A percentile compares a stretch with the other conserved stretches of the same genome.
Evolutionary conservation across 306 rosid genomes (phyloP).

Genomic region (Malus orientalis): DNA sequence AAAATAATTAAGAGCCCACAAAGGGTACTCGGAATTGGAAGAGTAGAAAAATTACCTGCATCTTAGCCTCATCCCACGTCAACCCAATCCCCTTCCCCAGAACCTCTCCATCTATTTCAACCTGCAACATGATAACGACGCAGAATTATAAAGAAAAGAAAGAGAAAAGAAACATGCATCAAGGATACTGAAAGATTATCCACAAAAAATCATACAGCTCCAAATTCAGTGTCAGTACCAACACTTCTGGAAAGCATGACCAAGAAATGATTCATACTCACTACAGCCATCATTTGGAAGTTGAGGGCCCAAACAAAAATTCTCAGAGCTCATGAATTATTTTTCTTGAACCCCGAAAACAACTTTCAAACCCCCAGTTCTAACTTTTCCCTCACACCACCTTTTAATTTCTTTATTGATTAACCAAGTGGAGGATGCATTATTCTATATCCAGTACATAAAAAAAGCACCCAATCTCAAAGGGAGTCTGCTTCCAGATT

Average conservation of each 20-base stretch:
- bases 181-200: not conserved
- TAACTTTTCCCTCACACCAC: not conserved
- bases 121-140: conserved; percentile 33
- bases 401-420: not conserved
- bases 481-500: not conserved
- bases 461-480: not conserved
- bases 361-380: not conserved
- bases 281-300: not conserved
- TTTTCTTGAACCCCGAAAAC: not conserved
- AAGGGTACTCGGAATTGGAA: not conserved
- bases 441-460: not conserved
- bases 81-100: conserved; percentile 74
- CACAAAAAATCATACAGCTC: not conserved
- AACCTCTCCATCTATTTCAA: conserved; percentile 78
- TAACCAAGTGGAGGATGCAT: not conserved
- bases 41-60: conserved; percentile 44
- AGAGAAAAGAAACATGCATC: not conserved
- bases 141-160: not conserved
- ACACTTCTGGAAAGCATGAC: not conserved
- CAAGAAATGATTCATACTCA: not conserved
- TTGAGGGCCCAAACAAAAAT: not conserved
- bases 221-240: not conserved
- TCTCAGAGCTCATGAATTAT: not conserved
- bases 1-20: conserved; percentile 6
- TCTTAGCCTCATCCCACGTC: conserved; percentile 86